A percentile compares a stretch with the other conserved stretches of the same genome.
These are phyloP conservation scores for Marvania coccoides DNA, from an alignment of 139 green algal genomes.

Conservation along the genomic window DNA sequence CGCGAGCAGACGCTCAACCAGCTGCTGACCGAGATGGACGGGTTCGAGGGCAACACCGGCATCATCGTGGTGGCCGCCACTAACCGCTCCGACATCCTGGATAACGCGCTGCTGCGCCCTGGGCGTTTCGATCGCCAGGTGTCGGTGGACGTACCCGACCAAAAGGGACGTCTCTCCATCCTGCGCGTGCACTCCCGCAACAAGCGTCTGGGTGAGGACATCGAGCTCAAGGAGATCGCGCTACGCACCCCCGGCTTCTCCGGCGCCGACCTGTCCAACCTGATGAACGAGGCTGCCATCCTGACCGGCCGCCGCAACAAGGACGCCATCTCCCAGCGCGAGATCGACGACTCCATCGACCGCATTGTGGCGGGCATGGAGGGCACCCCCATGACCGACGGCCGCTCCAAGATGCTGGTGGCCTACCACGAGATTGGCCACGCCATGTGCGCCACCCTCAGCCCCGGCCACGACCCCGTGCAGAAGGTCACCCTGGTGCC, in stretches of 20 bases:
- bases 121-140: constrained; percentile 97
- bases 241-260: constrained; percentile 77
- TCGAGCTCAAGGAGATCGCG: constrained; percentile 93
- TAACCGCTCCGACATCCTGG: constrained; percentile 96
- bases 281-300: constrained; percentile 99
- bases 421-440: constrained; percentile 98
- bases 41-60: constrained; percentile 98
- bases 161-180: constrained; percentile 91
- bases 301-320: constrained; percentile 84
- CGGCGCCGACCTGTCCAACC: constrained; percentile 95
- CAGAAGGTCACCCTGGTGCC: constrained; percentile 99
- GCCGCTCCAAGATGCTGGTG: constrained; percentile 94
- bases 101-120: constrained; percentile 92
- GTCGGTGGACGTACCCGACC: constrained; percentile 91
- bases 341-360: constrained; percentile 97
- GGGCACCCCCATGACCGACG: constrained; percentile 94
- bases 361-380: constrained; percentile 97
- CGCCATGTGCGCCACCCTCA: constrained; percentile 93
- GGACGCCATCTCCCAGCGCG: constrained; percentile 59
- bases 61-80: constrained; percentile 97
- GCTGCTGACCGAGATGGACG: constrained; percentile 93
- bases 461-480: constrained; percentile 91
- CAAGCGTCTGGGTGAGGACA: constrained; percentile 91
- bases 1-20: constrained; percentile 99
- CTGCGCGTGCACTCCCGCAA: constrained; percentile 90